These are phyloP conservation scores for Leishmania martiniquensis DNA, from an alignment of 208 protist genomes.

Conservation along the genomic window DNA sequence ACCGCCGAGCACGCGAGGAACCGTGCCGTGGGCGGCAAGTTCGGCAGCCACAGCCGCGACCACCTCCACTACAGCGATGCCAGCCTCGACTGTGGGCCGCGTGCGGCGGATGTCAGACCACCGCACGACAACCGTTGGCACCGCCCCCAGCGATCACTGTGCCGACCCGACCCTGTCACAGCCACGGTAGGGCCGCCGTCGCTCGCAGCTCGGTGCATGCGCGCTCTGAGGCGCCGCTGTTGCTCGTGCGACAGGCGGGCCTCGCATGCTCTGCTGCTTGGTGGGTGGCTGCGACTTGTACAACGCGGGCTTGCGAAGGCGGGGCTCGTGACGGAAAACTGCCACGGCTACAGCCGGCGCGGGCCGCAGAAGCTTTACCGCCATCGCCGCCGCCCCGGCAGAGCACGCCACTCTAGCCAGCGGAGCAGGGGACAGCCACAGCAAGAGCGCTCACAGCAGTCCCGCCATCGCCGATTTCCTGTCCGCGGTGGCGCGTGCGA, in stretches of 20 bases:
- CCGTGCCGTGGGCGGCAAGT: neutral
- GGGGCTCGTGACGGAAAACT: neutral
- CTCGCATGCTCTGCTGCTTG: neutral
- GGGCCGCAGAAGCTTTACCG: neutral
- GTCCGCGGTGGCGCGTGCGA: slow-evolving; percentile 9
- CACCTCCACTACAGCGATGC: neutral
- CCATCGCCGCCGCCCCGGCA: neutral
- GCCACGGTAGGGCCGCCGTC: neutral
- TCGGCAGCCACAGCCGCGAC: neutral
- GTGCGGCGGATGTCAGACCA: neutral
- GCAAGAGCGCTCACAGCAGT: neutral
- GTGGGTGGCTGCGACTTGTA: neutral
- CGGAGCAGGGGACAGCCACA: neutral
- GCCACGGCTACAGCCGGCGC: neutral
- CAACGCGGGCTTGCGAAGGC: neutral
- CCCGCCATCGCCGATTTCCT: neutral
- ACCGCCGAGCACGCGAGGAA: slow-evolving; percentile 19
- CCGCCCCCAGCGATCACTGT: neutral
- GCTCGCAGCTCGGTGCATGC: neutral
- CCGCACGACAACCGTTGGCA: neutral
- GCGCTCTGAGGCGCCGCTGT: neutral
- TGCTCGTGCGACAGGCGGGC: slow-evolving; percentile 7
- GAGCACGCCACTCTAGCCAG: neutral
- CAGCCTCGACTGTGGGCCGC: neutral
- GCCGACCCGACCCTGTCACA: neutral